Percentiles rank a stretch among this genome's conserved stretches.
phyloP scores from a whole-genome alignment of 2,329 filamentous ascomycete species.

The Aspergillus sp. region DNA sequence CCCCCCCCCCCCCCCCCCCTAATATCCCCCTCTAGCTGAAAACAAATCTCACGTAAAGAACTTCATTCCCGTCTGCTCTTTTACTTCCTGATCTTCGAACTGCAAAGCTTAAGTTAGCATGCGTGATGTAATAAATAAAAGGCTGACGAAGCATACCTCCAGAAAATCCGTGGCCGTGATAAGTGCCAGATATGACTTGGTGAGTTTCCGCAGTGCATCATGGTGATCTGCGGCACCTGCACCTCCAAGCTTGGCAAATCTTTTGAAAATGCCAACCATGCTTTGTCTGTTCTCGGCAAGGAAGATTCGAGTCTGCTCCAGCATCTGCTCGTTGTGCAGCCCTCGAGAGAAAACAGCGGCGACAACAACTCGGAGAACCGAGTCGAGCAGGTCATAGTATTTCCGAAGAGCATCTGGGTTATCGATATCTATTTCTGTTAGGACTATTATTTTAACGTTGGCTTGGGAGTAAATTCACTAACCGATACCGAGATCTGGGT shows the following conservation, averaged over 20 bases:
- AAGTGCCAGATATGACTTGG: conserved; percentile 81
- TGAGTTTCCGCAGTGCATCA: conserved; percentile 71
- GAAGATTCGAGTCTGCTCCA: conserved; percentile 77
- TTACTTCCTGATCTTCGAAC: conserved; percentile 46
- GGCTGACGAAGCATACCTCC: conserved; percentile 63
- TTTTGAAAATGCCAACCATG: conserved; percentile 87
- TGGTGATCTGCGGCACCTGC: conserved; percentile 53
- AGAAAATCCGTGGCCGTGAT: conserved; percentile 82
- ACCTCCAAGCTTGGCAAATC: conserved; percentile 74
- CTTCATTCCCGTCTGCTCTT: conserved; percentile 30
- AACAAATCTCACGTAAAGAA: conserved; percentile 36
- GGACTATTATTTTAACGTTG: not conserved
- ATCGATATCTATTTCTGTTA: conserved; percentile 56
- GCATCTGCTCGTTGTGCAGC: conserved; percentile 70
- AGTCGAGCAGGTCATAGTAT: conserved; percentile 81
- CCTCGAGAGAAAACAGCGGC: conserved; percentile 80
- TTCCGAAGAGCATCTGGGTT: conserved; percentile 71
- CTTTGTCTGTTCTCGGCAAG: conserved; percentile 78
- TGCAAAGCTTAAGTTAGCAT: conserved; percentile 27
- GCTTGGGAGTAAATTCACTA: conserved; percentile 23
- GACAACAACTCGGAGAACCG: conserved; percentile 77
- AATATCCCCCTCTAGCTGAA: not conserved
- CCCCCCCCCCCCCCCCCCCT: not conserved
- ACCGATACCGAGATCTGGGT: conserved; percentile 86
- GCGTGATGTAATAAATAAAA: not conserved